Evolutionary conservation across 164 flowering plant species (phyloP).

Genomic region (grape (Vitis vinifera)): ASM3070453v1 NC_081807.1:1883501-1884000

Average conservation of each 20-base stretch:
- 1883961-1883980: slow-evolving; percentile 70
- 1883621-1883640: slow-evolving; percentile 73
- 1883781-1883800: neutral
- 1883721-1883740: slow-evolving; percentile 91
- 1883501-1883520: slow-evolving; percentile 9
- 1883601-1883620: slow-evolving; percentile 55
- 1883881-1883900: slow-evolving; percentile 89
- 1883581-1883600: slow-evolving; percentile 64
- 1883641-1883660: slow-evolving; percentile 83
- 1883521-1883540: slow-evolving; percentile 39
- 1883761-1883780: slow-evolving; percentile 50
- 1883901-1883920: slow-evolving; percentile 70
- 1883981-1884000: slow-evolving; percentile 79
- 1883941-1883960: slow-evolving; percentile 73
- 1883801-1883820: neutral
- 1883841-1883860: slow-evolving; percentile 43
- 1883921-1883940: slow-evolving; percentile 66
- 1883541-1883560: slow-evolving; percentile 68
- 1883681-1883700: slow-evolving; percentile 85
- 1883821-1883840: slow-evolving; percentile 6
- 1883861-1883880: slow-evolving; percentile 62
- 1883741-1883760: slow-evolving; percentile 72
- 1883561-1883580: slow-evolving; percentile 71
- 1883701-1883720: slow-evolving; percentile 70
- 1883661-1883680: slow-evolving; percentile 74